Percentiles rank a stretch among this genome's conserved stretches.
Evolutionary conservation across 1,284 basidiomycete species (phyloP).

Genomic region (Singerocomus inundabilis): DNA sequence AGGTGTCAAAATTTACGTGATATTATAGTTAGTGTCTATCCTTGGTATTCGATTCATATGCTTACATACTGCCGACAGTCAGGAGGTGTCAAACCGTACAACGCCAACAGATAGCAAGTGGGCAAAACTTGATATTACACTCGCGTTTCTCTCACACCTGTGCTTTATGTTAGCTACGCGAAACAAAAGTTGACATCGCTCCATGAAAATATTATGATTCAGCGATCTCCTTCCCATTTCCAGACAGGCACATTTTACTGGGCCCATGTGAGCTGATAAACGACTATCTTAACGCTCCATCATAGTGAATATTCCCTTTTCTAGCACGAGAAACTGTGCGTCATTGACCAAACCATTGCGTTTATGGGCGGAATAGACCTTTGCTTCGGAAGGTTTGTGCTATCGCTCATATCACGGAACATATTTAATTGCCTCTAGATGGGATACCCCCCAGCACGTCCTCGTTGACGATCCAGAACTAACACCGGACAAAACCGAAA

Average conservation of each 20-base stretch:
- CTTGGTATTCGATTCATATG: background rate
- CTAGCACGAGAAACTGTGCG: slow-evolving; percentile 97
- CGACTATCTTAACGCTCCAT: slow-evolving; percentile 1
- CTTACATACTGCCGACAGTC: slow-evolving; percentile 46
- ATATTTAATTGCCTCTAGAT: slow-evolving; percentile 45
- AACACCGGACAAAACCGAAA: slow-evolving; percentile 59
- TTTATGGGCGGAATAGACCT: slow-evolving; percentile 98
- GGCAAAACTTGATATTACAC: slow-evolving; percentile 25
- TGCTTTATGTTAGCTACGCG: slow-evolving; percentile 62
- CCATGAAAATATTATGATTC: slow-evolving; percentile 94
- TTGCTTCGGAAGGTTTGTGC: slow-evolving; percentile 76
- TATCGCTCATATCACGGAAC: background rate
- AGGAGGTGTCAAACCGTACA: slow-evolving; percentile 96
- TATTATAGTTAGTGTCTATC: slow-evolving; percentile 72
- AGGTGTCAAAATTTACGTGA: slow-evolving; percentile 96
- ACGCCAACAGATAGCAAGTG: slow-evolving; percentile 91
- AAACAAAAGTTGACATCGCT: slow-evolving; percentile 86
- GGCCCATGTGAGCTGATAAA: slow-evolving; percentile 73
- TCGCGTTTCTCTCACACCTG: slow-evolving; percentile 14
- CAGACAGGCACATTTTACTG: slow-evolving; percentile 98
- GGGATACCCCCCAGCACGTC: slow-evolving; percentile 96
- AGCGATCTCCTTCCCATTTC: slow-evolving; percentile 96
- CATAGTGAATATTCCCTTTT: background rate
- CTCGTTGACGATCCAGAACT: slow-evolving; percentile 80
- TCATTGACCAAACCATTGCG: slow-evolving; percentile 95